phyloP scores from a whole-genome alignment of 495 filamentous ascomycete genomes.

The Aspergillus wentii region DNA sequence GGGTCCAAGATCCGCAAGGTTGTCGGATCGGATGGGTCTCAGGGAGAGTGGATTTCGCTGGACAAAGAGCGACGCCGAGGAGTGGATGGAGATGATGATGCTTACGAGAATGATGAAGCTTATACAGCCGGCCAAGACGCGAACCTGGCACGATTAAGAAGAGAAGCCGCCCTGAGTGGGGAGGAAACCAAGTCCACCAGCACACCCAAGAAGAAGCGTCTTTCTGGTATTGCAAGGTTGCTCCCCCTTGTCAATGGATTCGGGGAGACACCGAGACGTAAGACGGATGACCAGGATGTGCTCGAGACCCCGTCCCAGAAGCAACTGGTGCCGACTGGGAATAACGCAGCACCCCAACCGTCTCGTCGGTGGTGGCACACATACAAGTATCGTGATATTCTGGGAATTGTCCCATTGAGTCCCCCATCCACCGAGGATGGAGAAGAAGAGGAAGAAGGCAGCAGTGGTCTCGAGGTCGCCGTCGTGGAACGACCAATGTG shows the following conservation, averaged over 20 bases:
- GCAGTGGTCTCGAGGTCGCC: slow-evolving; percentile 64
- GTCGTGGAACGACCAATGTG: slow-evolving; percentile 82
- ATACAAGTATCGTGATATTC: slow-evolving; percentile 84
- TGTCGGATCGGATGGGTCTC: slow-evolving; percentile 31
- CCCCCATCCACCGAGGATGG: slow-evolving; percentile 16
- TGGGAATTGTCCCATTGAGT: slow-evolving; percentile 76
- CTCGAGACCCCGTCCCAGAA: slow-evolving; percentile 13
- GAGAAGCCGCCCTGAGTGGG: slow-evolving; percentile 14
- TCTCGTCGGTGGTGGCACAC: slow-evolving; percentile 64
- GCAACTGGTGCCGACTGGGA: slow-evolving; percentile 17
- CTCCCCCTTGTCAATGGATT: slow-evolving; percentile 11
- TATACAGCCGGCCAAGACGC: slow-evolving; percentile 27
- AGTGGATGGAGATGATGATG: slow-evolving; percentile 45
- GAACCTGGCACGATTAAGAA: slow-evolving; percentile 29
- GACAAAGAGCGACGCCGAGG: slow-evolving; percentile 39
- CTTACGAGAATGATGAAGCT: slow-evolving; percentile 30
- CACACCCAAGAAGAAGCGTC: slow-evolving; percentile 14
- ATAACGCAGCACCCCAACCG: slow-evolving; percentile 16
- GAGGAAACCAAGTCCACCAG: background rate
- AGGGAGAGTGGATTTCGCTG: slow-evolving; percentile 38
- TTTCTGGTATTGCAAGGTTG: no score
- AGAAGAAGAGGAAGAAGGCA: slow-evolving; percentile 20
- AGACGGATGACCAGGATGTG: background rate
- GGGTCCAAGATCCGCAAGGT: slow-evolving; percentile 54
- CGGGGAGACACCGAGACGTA: slow-evolving; percentile 11